Evolutionary conservation across 2,329 filamentous ascomycete genomes (phyloP), one percentile per base, ranked within the genome.

Genomic region (Monilinia fructicola): DNA sequence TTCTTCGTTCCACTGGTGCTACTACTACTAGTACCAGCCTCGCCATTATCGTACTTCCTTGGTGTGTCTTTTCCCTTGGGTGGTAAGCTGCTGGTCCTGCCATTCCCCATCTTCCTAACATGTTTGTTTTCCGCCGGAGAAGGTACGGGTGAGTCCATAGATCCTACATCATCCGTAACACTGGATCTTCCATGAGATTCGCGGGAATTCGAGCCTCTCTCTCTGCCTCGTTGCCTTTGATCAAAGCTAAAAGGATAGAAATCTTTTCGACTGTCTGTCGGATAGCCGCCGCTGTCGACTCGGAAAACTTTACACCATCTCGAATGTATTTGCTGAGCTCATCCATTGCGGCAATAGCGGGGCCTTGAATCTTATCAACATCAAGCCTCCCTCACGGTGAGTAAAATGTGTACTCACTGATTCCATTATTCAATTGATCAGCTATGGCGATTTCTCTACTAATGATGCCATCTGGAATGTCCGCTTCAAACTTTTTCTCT

Each of bases 1-100:
- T 86, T 87, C 67, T 83, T 71, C 52, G 72, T 75, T 23, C 67
- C 68, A 4, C 66, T 68, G 28, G 69, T 67, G 10, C 40, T 40
- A 31, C 52, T 62, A n/a, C 48, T 56, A 18, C 56, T 61, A 35
- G 73, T 71, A 31, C 53, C 68, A 21, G 69, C 56, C 68, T 76
- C 75, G 11, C 69, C 69, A 11, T 69, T 67, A 18, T 75, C 73
- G 18, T 58, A 42, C 35, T 67, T 69, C n/a, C 72, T 71, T 12
- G 67, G 48, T 11, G 66, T 58, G 14, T 71, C 70, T 18, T 64
- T 53, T n/a, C 69, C 70, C 42, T 73, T 71, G 1, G 75, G 75
- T 3, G 76, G 75, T 53, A 73, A 70, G 63, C 75, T 76, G 40
- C 72, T 73, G 9, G 71, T 72, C 61, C 74, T 69, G 1, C 71